These are phyloP conservation scores for Colletotrichum spinosum DNA, from an alignment of 2,329 filamentous ascomycete species.

Conservation along the genomic window DNA sequence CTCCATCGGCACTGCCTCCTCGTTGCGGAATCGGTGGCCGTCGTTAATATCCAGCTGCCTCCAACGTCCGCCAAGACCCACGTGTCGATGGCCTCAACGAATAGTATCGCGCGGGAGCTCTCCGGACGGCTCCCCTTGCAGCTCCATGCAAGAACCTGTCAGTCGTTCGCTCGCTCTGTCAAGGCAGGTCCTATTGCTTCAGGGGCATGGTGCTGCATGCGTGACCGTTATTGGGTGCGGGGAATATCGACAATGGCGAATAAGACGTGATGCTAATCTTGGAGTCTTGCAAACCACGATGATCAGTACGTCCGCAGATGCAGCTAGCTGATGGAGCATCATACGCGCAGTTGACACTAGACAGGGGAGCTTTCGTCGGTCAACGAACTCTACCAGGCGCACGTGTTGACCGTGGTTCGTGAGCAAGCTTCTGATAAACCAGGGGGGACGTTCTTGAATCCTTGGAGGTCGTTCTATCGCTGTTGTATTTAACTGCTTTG, in stretches of 20 bases:
- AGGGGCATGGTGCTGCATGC: constrained; percentile 7
- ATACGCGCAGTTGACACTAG: not conserved
- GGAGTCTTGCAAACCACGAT: not conserved
- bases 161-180: constrained; percentile 10
- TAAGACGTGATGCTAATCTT: not conserved
- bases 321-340: not conserved
- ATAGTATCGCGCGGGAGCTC: not conserved
- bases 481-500: constrained; percentile 24
- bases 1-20: constrained; percentile 27
- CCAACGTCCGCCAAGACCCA: constrained; percentile 12
- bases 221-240: constrained; percentile 16
- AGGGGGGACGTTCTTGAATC: not conserved
- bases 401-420: constrained; percentile 22
- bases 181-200: constrained; percentile 9
- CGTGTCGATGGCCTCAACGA: constrained; percentile 22
- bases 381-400: not conserved
- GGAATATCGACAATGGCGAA: constrained; percentile 3
- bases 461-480: constrained; percentile 1
- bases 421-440: constrained; percentile 5
- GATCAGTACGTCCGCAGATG: constrained; percentile 4
- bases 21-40: constrained; percentile 12
- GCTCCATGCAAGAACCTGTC: not conserved
- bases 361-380: no score
- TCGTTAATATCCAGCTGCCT: not conserved
- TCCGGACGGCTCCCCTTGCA: not conserved